Conservation (phyloP, 495 filamentous ascomycete species). For the Opeltia flavorubescens region DNA sequence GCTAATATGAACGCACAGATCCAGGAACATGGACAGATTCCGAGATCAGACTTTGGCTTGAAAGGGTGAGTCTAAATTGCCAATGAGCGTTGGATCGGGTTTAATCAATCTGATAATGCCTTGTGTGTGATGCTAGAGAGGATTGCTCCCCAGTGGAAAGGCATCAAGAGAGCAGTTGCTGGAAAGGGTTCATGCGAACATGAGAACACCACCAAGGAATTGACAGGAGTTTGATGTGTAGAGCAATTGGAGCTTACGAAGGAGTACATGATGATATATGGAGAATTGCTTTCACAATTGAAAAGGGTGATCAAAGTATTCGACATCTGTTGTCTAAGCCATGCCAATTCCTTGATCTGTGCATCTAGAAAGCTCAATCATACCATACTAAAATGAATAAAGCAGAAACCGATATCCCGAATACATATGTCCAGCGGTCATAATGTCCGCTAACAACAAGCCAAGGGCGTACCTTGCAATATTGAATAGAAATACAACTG, state of each 20-base stretch:
- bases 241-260: neutral
- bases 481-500: no score
- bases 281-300: no score
- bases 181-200: conserved; percentile 66
- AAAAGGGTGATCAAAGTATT: no score
- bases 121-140: conserved; percentile 39
- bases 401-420: no score
- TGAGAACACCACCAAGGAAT: conserved; percentile 22
- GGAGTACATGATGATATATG: no score
- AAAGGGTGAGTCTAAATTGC: conserved; percentile 41
- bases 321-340: no score
- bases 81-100: conserved; percentile 2
- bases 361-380: no score
- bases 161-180: conserved; percentile 65
- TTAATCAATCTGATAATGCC: neutral
- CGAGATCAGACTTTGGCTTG: conserved; percentile 63
- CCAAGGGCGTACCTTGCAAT: no score
- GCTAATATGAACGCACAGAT: conserved; percentile 23
- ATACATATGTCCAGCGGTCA: no score
- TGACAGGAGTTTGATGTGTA: neutral
- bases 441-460: no score
- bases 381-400: no score
- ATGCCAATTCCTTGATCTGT: no score
- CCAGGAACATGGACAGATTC: conserved; percentile 59
- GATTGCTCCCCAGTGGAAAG: conserved; percentile 48